These are phyloP conservation scores for Penicillium lagena DNA, from an alignment of 495 filamentous ascomycete species.

Conservation along the genomic window DNA sequence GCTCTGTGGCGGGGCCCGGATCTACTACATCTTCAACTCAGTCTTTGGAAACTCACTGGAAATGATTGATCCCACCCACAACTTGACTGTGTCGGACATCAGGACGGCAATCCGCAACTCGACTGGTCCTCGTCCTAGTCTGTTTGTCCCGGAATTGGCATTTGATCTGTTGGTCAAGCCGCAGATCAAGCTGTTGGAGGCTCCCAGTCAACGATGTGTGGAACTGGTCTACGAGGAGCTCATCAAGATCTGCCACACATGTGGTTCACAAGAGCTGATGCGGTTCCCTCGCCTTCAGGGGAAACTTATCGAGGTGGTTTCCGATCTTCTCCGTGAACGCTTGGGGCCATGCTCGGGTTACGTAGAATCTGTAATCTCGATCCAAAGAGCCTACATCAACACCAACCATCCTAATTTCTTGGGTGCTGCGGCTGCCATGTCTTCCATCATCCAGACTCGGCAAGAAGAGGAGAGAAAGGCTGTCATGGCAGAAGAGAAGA, in stretches of 20 bases:
- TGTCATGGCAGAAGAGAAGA: conserved; percentile 71
- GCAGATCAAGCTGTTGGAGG: conserved; percentile 93
- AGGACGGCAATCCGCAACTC: conserved; percentile 98
- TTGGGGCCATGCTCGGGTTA: conserved; percentile 83
- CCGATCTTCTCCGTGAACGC: conserved; percentile 88
- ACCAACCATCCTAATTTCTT: conserved; percentile 99
- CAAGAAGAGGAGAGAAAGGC: conserved; percentile 87
- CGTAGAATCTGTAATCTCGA: conserved; percentile 93
- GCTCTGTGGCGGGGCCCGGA: conserved; percentile 90
- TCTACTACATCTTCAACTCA: conserved; percentile 99
- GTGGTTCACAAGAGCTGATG: conserved; percentile 87
- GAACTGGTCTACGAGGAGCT: conserved; percentile 98
- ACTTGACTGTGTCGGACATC: conserved; percentile 94
- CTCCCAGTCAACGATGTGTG: conserved; percentile 94
- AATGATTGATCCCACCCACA: conserved; percentile 89
- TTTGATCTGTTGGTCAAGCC: conserved; percentile 98
- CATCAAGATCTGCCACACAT: conserved; percentile 99
- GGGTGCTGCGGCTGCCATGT: conserved; percentile 96
- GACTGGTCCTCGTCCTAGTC: conserved; percentile 87
- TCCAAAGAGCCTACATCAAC: conserved; percentile 98
- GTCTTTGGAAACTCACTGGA: conserved; percentile 97
- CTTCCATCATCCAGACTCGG: conserved; percentile 85
- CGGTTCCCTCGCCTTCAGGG: conserved; percentile 91
- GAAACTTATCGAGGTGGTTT: conserved; percentile 97
- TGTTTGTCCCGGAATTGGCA: conserved; percentile 95